These are phyloP conservation scores for Fusarium tupiense DNA, from an alignment of 2,329 filamentous ascomycete species.

Conservation along the genomic window DNA sequence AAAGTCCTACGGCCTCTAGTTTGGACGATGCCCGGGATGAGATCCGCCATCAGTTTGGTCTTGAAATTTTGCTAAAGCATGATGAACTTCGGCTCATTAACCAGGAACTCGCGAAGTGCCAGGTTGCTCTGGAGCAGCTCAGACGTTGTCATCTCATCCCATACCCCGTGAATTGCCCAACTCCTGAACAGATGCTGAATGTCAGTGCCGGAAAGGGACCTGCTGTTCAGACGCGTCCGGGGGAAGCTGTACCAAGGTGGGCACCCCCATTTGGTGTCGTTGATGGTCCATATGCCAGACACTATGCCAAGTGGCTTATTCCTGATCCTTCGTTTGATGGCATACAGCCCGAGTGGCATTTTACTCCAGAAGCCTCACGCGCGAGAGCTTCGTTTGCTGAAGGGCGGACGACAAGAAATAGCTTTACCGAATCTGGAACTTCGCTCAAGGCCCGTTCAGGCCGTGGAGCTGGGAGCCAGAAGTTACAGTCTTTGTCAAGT, in stretches of 20 bases:
- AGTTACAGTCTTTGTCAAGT: slow-evolving; percentile 74
- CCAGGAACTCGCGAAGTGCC: slow-evolving; percentile 95
- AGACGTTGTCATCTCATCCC: slow-evolving; percentile 92
- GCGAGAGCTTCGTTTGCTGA: slow-evolving; percentile 63
- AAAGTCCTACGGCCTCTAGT: slow-evolving; percentile 40
- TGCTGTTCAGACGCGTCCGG: slow-evolving; percentile 69
- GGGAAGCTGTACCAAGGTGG: slow-evolving; percentile 75
- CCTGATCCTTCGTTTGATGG: slow-evolving; percentile 89
- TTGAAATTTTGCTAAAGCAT: slow-evolving; percentile 94
- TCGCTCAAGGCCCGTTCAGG: slow-evolving; percentile 60
- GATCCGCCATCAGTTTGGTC: slow-evolving; percentile 87
- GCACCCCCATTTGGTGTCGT: slow-evolving; percentile 90
- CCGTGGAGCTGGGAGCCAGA: slow-evolving; percentile 65
- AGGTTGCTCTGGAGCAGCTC: slow-evolving; percentile 91
- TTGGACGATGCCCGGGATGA: slow-evolving; percentile 71
- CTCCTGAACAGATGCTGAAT: slow-evolving; percentile 73
- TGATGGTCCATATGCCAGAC: slow-evolving; percentile 91
- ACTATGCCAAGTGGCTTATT: slow-evolving; percentile 96
- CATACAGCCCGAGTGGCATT: slow-evolving; percentile 58
- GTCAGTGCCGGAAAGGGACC: slow-evolving; percentile 80
- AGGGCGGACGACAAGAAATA: slow-evolving; percentile 83
- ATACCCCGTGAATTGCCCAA: slow-evolving; percentile 77
- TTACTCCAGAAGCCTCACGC: slow-evolving; percentile 53
- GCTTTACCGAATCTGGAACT: slow-evolving; percentile 58
- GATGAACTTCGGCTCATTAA: slow-evolving; percentile 93